Evolutionary conservation across 202 grass and related monocot species (phyloP).

Genomic region (Cymbopogon flexuosus): DNA sequence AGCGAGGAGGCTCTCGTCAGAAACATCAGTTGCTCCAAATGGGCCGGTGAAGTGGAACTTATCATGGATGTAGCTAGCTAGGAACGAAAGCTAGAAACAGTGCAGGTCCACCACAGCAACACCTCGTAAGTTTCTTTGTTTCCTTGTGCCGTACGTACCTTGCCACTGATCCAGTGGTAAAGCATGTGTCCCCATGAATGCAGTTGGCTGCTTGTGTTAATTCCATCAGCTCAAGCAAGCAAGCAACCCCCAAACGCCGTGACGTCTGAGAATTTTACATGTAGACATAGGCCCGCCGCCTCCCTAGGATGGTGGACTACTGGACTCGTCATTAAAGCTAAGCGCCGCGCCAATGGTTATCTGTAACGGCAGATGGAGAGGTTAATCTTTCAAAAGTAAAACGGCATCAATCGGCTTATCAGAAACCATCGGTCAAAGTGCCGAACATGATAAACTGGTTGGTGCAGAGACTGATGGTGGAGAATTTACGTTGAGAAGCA

Average conservation of each 20-base stretch:
- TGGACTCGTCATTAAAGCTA: background rate
- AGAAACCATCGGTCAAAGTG: too few relatives aligned
- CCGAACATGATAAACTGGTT: background rate
- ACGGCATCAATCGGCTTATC: too few relatives aligned
- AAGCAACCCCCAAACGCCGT: background rate
- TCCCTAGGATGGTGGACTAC: background rate
- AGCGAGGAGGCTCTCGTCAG: background rate
- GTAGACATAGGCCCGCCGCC: background rate
- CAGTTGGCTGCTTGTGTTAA: background rate
- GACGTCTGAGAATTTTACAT: background rate
- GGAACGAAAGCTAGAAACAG: conserved; percentile 24
- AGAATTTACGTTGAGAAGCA: background rate
- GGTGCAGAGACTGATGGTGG: background rate
- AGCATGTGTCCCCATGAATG: conserved; percentile 5
- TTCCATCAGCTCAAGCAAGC: background rate
- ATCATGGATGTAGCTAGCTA: conserved; percentile 19
- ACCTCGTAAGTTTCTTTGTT: conserved; percentile 5
- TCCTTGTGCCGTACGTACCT: background rate
- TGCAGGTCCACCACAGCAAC: conserved; percentile 21
- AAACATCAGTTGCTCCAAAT: conserved; percentile 34
- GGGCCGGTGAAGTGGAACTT: conserved; percentile 33
- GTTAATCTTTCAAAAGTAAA: background rate
- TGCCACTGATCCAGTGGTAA: background rate
- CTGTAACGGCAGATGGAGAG: background rate
- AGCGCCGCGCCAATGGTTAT: background rate